A percentile compares a stretch with the other conserved stretches of the same genome.
Conservation (phyloP, 306 rosid species). For the Cicer chorassanicum region DNA sequence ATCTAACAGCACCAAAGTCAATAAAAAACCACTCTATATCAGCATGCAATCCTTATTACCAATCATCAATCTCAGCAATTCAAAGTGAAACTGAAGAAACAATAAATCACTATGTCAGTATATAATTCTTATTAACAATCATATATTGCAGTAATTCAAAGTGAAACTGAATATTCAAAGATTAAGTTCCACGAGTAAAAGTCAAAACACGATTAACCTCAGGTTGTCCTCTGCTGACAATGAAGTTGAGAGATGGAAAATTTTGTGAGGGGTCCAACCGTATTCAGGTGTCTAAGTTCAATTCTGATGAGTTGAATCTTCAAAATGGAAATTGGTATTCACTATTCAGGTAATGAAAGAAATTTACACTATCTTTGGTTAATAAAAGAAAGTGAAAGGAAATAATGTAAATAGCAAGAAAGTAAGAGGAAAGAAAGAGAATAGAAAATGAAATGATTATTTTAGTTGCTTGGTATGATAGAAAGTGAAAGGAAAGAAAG, state of each 20-base stretch:
- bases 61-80: slow-evolving; percentile 3
- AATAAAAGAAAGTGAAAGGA: no score
- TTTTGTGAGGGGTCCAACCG: slow-evolving; percentile 91
- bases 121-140: not conserved
- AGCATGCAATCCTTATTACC: slow-evolving; percentile 24
- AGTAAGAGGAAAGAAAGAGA: no score
- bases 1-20: slow-evolving; percentile 63
- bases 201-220: slow-evolving; percentile 55
- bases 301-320: slow-evolving; percentile 84
- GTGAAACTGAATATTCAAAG: not conserved
- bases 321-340: slow-evolving; percentile 8
- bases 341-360: no score
- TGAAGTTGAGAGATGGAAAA: slow-evolving; percentile 89
- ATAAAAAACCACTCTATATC: slow-evolving; percentile 45
- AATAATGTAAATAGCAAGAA: no score
- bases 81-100: not conserved
- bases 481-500: no score
- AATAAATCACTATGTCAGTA: no score
- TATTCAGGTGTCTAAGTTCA: slow-evolving; percentile 86
- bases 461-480: no score
- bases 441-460: no score
- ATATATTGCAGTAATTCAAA: not conserved
- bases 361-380: no score
- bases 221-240: slow-evolving; percentile 85
- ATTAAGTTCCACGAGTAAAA: not conserved